Conservation (phyloP, 1,139 yeast genomes). For the Debaryomyces udenii region DNA sequence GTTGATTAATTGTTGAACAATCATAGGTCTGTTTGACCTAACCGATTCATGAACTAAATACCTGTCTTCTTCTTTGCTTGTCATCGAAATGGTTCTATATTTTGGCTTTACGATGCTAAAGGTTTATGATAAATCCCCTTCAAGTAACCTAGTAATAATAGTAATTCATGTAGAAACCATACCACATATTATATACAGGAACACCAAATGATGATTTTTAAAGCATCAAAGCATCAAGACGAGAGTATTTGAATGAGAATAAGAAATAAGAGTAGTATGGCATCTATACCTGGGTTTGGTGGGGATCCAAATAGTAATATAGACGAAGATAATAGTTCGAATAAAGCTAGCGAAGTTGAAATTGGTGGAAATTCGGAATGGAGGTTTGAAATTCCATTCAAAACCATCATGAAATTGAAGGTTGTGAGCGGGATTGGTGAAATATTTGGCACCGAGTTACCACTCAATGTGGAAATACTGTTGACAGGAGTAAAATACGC, state of each 20-base stretch:
- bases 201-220: conserved; percentile 1
- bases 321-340: conserved; percentile 10
- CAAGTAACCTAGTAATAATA: neutral
- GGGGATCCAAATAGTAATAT: conserved; percentile 9
- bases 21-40: conserved; percentile 52
- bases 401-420: conserved; percentile 56
- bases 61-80: conserved; percentile 14
- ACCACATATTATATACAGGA: conserved; percentile 1
- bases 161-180: neutral
- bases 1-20: conserved; percentile 51
- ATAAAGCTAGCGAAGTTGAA: conserved; percentile 18
- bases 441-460: conserved; percentile 89
- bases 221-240: neutral
- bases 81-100: neutral
- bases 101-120: too few relatives aligned
- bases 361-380: conserved; percentile 68
- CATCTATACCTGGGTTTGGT: conserved; percentile 30
- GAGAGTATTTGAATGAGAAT: too few relatives aligned
- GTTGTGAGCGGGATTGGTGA: conserved; percentile 77
- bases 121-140: neutral
- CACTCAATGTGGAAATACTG: conserved; percentile 66
- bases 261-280: conserved; percentile 13
- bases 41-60: conserved; percentile 60
- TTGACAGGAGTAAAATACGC: conserved; percentile 59
- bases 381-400: conserved; percentile 77